Evolutionary conservation across 129 eudicot genomes (phyloP), one percentile per base, ranked within the genome.

Genomic region (Lactuca sativa): DNA sequence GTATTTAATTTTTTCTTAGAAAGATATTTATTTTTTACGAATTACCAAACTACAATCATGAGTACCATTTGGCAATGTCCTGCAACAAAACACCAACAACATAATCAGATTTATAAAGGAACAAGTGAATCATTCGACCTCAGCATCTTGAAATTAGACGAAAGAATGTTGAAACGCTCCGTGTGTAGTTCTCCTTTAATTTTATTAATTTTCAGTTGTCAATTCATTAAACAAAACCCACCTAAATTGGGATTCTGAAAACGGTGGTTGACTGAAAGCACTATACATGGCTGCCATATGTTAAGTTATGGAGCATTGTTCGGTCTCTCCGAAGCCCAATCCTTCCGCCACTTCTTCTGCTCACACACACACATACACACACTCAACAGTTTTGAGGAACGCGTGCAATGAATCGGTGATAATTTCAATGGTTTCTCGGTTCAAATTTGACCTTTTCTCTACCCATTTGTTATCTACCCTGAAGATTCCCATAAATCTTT

Each of bases 301-400:
- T 82, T 52, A 33, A 56, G 25, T 53, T 5, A 69, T 58, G 71
- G 81, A 82, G 83, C 78, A 59, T 60, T 78, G 34, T 51, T 79
- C 79, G 81, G 81, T 10, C 59, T 59, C 67, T 51, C 62, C 81
- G n/a, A 69, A 64, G 62, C 68, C 86, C 74, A 58, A 49, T 51
- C 74, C 80, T 43, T 70, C 63, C 81, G 69, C 81, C 77, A 62
- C 67, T 64, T 71, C 82, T 70, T 64, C 53, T 56, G 77, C 72
- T 51, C 57, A 41, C 56, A 14, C 71, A 11, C 56, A 43, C 61
- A 5, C 65, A 30, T 38, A 14, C 71, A 11, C 56, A 43, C 61
- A 5, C 65, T n/a, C 25, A 25, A 12, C 67, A 17, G 34, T 65
- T 66, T 61, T 64, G 30, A 51, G 64, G 33, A 21, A 32, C 15